Percentiles rank a stretch among this genome's conserved stretches.
These are phyloP conservation scores for Artemisia annua DNA, from an alignment of 129 eudicot species.

Conservation along the genomic window DNA sequence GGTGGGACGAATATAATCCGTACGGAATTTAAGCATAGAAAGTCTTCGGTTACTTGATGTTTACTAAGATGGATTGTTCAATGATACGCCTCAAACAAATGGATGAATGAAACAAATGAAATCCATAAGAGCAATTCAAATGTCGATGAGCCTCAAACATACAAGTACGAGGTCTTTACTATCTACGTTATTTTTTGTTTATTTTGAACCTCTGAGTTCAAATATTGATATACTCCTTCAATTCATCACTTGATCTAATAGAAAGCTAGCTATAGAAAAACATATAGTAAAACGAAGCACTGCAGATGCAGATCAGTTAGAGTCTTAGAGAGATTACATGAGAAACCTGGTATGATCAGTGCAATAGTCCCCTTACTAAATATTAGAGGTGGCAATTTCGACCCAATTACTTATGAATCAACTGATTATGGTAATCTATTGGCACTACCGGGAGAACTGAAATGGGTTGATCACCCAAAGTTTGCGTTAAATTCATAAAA, in stretches of 20 bases:
- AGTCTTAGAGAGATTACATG: conserved; percentile 74
- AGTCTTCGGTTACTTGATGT: not conserved
- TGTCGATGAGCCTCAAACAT: conserved; percentile 50
- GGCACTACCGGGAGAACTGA: not conserved
- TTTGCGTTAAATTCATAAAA: not conserved
- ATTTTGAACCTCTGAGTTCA: conserved; percentile 2
- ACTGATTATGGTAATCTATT: not conserved
- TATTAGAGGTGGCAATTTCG: not conserved
- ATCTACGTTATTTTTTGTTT: conserved; percentile 2
- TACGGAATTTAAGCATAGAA: conserved; percentile 28
- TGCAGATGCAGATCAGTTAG: conserved; percentile 85
- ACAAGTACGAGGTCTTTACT: conserved; percentile 47
- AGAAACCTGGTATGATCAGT: conserved; percentile 79
- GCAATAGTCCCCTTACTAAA: not conserved
- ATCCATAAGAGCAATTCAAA: conserved; percentile 42
- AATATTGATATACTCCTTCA: not conserved
- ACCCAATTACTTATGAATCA: not conserved
- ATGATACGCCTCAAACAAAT: conserved; percentile 30
- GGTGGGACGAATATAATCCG: conserved; percentile 56
- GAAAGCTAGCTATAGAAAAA: conserved; percentile 39
- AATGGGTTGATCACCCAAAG: not conserved
- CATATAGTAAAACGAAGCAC: conserved; percentile 67
- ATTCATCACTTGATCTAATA: conserved; percentile 8
- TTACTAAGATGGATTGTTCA: not conserved
- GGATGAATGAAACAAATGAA: conserved; percentile 48